Percentiles rank a stretch among this genome's conserved stretches.
These are phyloP conservation scores for Polyrhizophydium stewartii DNA, from an alignment of 371 early-diverging fungal species.

Conservation along the genomic window DNA sequence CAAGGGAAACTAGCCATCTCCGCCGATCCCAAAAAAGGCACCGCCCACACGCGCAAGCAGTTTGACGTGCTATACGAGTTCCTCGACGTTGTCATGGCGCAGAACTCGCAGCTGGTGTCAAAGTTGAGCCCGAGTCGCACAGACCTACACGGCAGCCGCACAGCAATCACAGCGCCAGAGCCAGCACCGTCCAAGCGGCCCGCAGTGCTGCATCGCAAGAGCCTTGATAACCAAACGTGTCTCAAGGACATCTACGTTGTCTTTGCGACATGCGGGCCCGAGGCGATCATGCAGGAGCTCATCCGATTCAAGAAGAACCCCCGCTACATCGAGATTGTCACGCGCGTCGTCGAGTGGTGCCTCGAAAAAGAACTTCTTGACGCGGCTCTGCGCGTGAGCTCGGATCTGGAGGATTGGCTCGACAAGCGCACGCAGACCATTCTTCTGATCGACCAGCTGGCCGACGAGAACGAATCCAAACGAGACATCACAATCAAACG, in stretches of 20 bases:
- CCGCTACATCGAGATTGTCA: constrained; percentile 31
- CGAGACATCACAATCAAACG: neutral
- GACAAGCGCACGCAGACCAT: constrained; percentile 16
- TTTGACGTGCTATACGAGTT: constrained; percentile 22
- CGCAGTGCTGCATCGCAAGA: constrained; percentile 2
- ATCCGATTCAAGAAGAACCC: constrained; percentile 35
- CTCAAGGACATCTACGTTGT: constrained; percentile 25
- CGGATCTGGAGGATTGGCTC: constrained; percentile 34
- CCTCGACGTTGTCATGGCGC: constrained; percentile 21
- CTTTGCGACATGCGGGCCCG: constrained; percentile 20
- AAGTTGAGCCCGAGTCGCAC: constrained; percentile 3
- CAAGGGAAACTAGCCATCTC: constrained; percentile 19
- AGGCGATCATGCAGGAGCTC: constrained; percentile 22
- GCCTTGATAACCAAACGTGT: constrained; percentile 13
- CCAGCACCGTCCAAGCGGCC: neutral
- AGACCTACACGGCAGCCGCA: constrained; percentile 6
- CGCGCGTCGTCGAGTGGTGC: constrained; percentile 25
- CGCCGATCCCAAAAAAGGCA: constrained; percentile 9
- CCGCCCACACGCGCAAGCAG: constrained; percentile 4
- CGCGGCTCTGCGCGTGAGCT: constrained; percentile 18
- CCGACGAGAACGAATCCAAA: neutral
- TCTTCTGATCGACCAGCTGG: constrained; percentile 7
- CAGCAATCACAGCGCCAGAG: constrained; percentile 7
- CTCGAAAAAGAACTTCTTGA: constrained; percentile 13
- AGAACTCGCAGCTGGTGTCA: neutral